Evolutionary conservation across 352 stramenopile genomes (phyloP).

Genomic region (Blastocystis sp.): DNA sequence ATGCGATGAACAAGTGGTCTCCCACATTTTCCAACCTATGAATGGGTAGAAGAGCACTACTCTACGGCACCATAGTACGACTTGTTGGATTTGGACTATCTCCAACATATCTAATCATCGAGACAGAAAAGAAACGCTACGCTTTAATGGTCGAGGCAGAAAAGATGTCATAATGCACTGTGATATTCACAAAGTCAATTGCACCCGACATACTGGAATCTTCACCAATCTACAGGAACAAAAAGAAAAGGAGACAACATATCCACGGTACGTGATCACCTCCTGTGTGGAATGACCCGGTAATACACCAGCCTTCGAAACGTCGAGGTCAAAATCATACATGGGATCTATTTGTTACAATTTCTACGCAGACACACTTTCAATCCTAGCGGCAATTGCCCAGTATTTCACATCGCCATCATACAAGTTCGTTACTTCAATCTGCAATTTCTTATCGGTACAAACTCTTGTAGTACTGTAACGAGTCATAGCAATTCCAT

Average conservation of each 20-base stretch:
- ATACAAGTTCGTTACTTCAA: neutral
- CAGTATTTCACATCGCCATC: neutral
- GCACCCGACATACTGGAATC: neutral
- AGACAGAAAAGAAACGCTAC: neutral
- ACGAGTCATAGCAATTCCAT: neutral
- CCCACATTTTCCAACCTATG: neutral
- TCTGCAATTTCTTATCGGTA: neutral
- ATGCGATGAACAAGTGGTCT: neutral
- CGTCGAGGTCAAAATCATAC: neutral
- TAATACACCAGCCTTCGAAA: neutral
- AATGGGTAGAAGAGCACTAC: neutral
- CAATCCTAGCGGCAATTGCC: neutral
- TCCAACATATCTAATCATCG: neutral
- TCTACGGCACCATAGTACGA: neutral
- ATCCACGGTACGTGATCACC: neutral
- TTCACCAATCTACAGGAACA: neutral
- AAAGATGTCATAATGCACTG: neutral
- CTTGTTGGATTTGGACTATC: neutral
- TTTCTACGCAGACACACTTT: neutral
- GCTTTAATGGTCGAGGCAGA: neutral
- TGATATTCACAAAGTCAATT: constrained; percentile 40
- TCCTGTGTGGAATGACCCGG: neutral
- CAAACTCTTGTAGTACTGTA: neutral
- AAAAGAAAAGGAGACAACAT: neutral
- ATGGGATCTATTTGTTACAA: neutral